Evolutionary conservation across 2,329 filamentous ascomycete species (phyloP).

Genomic region (Colletotrichum theobromicola): DNA sequence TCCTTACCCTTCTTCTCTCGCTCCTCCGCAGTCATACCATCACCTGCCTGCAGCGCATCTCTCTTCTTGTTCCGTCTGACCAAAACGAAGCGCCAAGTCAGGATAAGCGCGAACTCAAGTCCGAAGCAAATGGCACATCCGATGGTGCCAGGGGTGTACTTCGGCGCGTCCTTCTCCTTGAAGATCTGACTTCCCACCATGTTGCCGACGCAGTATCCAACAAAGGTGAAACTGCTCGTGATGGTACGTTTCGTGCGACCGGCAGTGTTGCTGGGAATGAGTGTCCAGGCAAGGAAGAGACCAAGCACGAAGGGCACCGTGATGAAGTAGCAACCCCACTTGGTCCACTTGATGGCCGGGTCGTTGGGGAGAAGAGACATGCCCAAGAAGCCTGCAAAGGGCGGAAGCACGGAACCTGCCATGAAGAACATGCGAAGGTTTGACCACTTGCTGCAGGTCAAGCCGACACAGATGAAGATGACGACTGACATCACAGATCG

Average conservation of each 20-base stretch:
- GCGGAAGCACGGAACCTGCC: slow-evolving; percentile 38
- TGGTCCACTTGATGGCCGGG: slow-evolving; percentile 38
- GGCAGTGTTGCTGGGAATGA: slow-evolving; percentile 48
- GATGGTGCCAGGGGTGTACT: slow-evolving; percentile 47
- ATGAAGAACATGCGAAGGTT: slow-evolving; percentile 42
- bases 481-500: slow-evolving; percentile 35
- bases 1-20: slow-evolving; percentile 32
- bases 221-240: slow-evolving; percentile 48
- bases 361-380: slow-evolving; percentile 39
- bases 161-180: slow-evolving; percentile 44
- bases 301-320: slow-evolving; percentile 33
- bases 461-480: slow-evolving; percentile 38
- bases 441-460: slow-evolving; percentile 35
- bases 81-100: slow-evolving; percentile 43
- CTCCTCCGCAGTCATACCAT: slow-evolving; percentile 39
- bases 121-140: slow-evolving; percentile 43
- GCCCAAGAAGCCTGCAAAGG: slow-evolving; percentile 39
- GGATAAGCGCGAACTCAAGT: slow-evolving; percentile 40
- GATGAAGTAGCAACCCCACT: slow-evolving; percentile 42
- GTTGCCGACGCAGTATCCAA: slow-evolving; percentile 53
- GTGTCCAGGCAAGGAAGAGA: slow-evolving; percentile 16
- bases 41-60: slow-evolving; percentile 29
- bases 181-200: slow-evolving; percentile 54
- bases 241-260: slow-evolving; percentile 52
- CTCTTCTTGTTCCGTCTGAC: slow-evolving; percentile 43